phyloP scores from a whole-genome alignment of 495 filamentous ascomycete genomes.

The Diplogelasinospora grovesii region DNA sequence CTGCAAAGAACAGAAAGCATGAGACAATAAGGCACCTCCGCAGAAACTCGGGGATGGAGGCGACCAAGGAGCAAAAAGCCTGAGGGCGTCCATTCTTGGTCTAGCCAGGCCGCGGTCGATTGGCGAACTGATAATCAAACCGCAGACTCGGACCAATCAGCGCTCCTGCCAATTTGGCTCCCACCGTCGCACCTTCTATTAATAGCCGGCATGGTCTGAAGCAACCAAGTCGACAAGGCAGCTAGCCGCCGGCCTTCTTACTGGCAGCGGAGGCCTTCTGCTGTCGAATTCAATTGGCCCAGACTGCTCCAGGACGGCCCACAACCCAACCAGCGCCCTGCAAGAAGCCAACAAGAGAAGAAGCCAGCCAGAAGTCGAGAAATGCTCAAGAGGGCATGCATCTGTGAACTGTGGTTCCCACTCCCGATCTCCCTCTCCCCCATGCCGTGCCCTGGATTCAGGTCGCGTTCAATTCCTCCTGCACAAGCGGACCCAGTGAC shows the following conservation, averaged over 20 bases:
- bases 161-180: conserved; percentile 18
- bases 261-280: conserved; percentile 2
- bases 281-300: conserved; percentile 14
- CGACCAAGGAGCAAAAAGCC: too few species aligned
- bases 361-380: conserved; percentile 4
- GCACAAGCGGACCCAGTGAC: too few species aligned
- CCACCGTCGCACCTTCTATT: conserved; percentile 23
- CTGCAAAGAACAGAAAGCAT: too few species aligned
- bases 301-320: conserved; percentile 13
- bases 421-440: conserved; percentile 1
- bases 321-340: conserved; percentile 17
- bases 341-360: conserved; percentile 16
- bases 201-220: conserved; percentile 23
- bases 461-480: too few species aligned
- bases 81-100: conserved; percentile 8
- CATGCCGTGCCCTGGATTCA: too few species aligned
- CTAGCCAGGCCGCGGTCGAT: conserved; percentile 9
- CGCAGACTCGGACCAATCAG: conserved; percentile 15
- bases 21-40: too few species aligned
- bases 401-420: too few species aligned
- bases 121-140: conserved; percentile 7
- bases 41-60: not conserved
- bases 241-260: conserved; percentile 23
- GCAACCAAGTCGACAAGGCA: conserved; percentile 20
- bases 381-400: too few species aligned